Conservation (phyloP, 2,329 filamentous ascomycete genomes). For the Ophiostoma sp. region DNA sequence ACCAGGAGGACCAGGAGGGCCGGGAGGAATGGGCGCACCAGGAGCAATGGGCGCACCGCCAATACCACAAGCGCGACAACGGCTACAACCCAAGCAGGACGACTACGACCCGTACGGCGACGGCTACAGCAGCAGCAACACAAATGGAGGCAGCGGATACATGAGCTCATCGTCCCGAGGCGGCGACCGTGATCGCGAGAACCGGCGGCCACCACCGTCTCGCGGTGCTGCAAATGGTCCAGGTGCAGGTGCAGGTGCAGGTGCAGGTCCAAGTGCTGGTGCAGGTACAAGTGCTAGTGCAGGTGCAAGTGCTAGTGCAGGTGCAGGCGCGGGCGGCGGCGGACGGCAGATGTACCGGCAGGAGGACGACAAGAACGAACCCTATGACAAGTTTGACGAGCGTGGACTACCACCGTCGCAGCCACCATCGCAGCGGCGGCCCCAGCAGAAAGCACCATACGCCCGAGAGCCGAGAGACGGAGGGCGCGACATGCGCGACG, state of each 20-base stretch:
- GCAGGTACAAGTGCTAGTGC: not conserved
- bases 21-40: constrained; percentile 14
- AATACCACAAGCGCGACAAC: constrained; percentile 13
- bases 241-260: not conserved
- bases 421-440: constrained; percentile 25
- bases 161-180: constrained; percentile 19
- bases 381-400: constrained; percentile 19
- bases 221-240: constrained; percentile 27
- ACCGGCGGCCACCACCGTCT: constrained; percentile 17
- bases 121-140: constrained; percentile 39
- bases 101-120: constrained; percentile 50
- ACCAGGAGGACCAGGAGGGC: constrained; percentile 20
- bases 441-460: constrained; percentile 25
- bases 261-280: not conserved
- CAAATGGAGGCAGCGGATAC: constrained; percentile 35
- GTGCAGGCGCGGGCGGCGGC: constrained; percentile 1
- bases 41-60: not conserved
- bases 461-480: not conserved
- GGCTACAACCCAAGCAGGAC: constrained; percentile 32
- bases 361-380: constrained; percentile 17
- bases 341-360: constrained; percentile 19
- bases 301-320: not conserved
- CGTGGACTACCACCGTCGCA: constrained; percentile 25
- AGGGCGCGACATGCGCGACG: constrained; percentile 12
- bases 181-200: constrained; percentile 6